Percentiles rank a stretch among this genome's conserved stretches.
Conservation (phyloP, 1,284 basidiomycete genomes). For the Melampsora americana region DNA sequence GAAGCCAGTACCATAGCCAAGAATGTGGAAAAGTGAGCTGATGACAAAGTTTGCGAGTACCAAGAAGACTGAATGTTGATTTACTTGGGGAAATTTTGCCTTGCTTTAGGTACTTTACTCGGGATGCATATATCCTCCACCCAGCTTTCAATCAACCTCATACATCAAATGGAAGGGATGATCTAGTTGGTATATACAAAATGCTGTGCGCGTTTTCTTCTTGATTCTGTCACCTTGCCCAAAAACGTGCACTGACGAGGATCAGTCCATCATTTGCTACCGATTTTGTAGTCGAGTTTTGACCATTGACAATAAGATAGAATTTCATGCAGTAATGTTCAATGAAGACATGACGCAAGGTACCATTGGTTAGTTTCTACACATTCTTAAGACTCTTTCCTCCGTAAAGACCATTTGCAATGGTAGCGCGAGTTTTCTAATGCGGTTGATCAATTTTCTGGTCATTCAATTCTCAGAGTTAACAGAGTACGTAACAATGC, state of each 20-base stretch:
- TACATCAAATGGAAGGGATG: slow-evolving; percentile 8
- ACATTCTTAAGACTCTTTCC: not conserved
- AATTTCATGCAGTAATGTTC: slow-evolving; percentile 39
- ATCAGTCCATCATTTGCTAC: not conserved
- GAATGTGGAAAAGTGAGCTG: too few species aligned
- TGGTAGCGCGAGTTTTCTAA: not conserved
- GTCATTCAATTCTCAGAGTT: too few species aligned
- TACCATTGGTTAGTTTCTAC: slow-evolving; percentile 6
- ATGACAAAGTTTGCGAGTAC: too few species aligned
- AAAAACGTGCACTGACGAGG: not conserved
- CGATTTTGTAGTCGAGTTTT: slow-evolving; percentile 16
- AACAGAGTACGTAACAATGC: too few species aligned
- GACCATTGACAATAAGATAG: slow-evolving; percentile 35
- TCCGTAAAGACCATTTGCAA: not conserved
- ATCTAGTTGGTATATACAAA: slow-evolving; percentile 33
- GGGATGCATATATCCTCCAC: slow-evolving; percentile 28
- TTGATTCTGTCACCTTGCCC: not conserved
- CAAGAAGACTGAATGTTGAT: too few species aligned
- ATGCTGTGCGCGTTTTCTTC: slow-evolving; percentile 23
- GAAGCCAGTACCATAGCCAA: too few species aligned
- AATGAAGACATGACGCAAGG: slow-evolving; percentile 22
- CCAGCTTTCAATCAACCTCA: slow-evolving; percentile 27
- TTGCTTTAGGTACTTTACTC: slow-evolving; percentile 29
- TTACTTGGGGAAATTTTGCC: too few species aligned
- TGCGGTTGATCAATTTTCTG: not conserved